Evolutionary conservation across 169 alveolate species (phyloP).

Genomic region (Amoebophrya sp.): DNA sequence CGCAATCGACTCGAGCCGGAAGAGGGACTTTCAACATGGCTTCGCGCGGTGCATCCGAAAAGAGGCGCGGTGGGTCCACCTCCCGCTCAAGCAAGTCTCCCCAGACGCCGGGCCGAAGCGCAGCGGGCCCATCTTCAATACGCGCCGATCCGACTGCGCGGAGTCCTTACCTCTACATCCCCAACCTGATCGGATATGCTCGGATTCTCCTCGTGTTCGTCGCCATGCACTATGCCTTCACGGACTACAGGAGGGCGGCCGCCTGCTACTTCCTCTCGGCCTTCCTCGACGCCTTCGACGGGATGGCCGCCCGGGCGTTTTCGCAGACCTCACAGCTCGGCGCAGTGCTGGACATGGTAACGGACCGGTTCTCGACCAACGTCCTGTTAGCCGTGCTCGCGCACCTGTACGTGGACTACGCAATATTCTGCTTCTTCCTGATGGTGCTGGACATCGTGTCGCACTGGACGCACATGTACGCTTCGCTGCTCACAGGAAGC

Average conservation of each 20-base stretch:
- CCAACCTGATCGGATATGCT: not conserved
- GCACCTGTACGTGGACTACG: not conserved
- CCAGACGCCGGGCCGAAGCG: no score
- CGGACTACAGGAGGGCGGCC: not conserved
- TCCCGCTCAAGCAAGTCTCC: no score
- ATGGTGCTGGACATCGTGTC: not conserved
- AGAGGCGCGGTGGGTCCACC: no score
- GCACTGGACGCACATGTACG: not conserved
- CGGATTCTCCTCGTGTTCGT: not conserved
- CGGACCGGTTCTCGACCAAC: not conserved
- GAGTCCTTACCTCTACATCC: not conserved
- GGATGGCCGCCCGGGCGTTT: not conserved
- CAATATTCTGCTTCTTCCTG: not conserved
- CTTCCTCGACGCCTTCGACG: not conserved
- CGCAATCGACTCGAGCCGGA: no score
- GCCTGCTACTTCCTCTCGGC: not conserved
- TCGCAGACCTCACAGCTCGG: not conserved
- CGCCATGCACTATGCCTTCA: not conserved
- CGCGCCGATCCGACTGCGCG: no score
- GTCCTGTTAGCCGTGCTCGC: not conserved
- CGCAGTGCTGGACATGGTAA: not conserved
- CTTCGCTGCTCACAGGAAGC: not conserved
- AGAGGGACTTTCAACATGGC: no score
- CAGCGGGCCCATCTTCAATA: no score
- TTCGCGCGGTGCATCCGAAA: no score